Evolutionary conservation across 805 yeast species (phyloP).

Genomic region (Yamadazyma sp.): DNA sequence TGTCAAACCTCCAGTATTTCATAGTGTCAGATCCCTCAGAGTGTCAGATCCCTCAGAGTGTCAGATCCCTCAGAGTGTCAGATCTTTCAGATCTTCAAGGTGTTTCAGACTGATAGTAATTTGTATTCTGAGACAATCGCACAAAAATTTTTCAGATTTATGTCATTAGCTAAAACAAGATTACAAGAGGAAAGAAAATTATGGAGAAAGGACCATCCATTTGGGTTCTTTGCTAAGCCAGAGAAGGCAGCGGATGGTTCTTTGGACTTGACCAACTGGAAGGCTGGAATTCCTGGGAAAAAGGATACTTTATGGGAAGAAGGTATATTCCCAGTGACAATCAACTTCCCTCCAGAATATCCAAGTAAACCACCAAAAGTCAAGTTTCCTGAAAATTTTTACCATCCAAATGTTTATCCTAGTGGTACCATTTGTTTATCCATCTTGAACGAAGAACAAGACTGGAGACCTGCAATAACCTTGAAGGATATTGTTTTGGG

Average conservation of each 20-base stretch:
- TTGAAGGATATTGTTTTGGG: slow-evolving; percentile 87
- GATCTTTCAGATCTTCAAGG: too few species aligned
- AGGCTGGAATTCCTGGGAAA: slow-evolving; percentile 95
- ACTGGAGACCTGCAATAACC: slow-evolving; percentile 97
- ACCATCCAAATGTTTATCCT: slow-evolving; percentile 97
- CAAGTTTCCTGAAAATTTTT: slow-evolving; percentile 82
- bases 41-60: too few species aligned
- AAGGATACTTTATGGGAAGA: slow-evolving; percentile 82
- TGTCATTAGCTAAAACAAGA: slow-evolving; percentile 71
- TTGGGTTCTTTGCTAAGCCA: slow-evolving; percentile 95
- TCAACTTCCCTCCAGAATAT: slow-evolving; percentile 83
- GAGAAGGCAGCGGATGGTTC: slow-evolving; percentile 75
- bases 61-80: too few species aligned
- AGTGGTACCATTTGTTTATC: slow-evolving; percentile 95
- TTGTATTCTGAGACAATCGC: not conserved
- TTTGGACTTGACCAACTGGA: slow-evolving; percentile 83
- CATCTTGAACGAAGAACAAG: slow-evolving; percentile 90
- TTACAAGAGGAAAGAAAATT: slow-evolving; percentile 94
- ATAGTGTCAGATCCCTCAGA: too few species aligned
- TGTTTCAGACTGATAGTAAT: not conserved
- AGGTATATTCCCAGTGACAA: slow-evolving; percentile 82
- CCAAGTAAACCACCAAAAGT: slow-evolving; percentile 98
- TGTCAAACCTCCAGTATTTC: too few species aligned
- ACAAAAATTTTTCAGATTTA: slow-evolving; percentile 8
- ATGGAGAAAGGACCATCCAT: slow-evolving; percentile 99